A percentile compares a stretch with the other conserved stretches of the same genome.
Evolutionary conservation across 768 basidiomycete genomes (phyloP).

Genomic region (Trametes cubensis): DNA sequence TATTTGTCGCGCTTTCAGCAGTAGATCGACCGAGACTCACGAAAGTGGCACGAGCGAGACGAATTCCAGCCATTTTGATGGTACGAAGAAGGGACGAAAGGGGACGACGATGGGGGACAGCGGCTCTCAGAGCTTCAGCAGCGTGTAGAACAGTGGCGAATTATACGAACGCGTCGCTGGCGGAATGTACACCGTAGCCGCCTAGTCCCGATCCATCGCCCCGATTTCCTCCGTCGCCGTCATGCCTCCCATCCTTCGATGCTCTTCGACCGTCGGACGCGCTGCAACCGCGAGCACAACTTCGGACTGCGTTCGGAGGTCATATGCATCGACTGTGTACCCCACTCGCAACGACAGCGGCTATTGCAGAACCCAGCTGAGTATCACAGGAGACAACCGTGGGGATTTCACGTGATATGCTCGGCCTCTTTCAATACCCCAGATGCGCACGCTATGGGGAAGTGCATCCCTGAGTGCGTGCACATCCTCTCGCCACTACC

Average conservation of each 20-base stretch:
- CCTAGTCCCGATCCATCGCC: conserved; percentile 17
- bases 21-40: conserved; percentile 22
- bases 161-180: conserved; percentile 9
- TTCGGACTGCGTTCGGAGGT: conserved; percentile 16
- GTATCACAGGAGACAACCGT: conserved; percentile 22
- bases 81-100: conserved; percentile 3
- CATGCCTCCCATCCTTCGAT: not conserved
- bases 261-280: not conserved
- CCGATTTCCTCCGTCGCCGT: conserved; percentile 18
- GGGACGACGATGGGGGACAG: not conserved
- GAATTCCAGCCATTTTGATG: conserved; percentile 34
- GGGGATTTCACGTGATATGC: conserved; percentile 34
- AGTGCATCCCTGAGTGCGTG: not conserved
- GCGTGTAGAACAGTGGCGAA: conserved; percentile 14
- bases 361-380: not conserved
- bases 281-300: not conserved
- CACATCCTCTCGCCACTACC: not conserved
- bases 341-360: not conserved
- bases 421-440: conserved; percentile 21
- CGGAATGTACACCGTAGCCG: conserved; percentile 6
- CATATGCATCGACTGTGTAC: not conserved
- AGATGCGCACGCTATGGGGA: conserved; percentile 18
- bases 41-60: conserved; percentile 30
- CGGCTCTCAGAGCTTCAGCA: conserved; percentile 24
- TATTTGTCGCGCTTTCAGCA: not conserved